A percentile compares a stretch with the other conserved stretches of the same genome.
These are phyloP conservation scores for Cercospora zeina DNA, from an alignment of 2,329 filamentous ascomycete genomes.

Conservation along the genomic window DNA sequence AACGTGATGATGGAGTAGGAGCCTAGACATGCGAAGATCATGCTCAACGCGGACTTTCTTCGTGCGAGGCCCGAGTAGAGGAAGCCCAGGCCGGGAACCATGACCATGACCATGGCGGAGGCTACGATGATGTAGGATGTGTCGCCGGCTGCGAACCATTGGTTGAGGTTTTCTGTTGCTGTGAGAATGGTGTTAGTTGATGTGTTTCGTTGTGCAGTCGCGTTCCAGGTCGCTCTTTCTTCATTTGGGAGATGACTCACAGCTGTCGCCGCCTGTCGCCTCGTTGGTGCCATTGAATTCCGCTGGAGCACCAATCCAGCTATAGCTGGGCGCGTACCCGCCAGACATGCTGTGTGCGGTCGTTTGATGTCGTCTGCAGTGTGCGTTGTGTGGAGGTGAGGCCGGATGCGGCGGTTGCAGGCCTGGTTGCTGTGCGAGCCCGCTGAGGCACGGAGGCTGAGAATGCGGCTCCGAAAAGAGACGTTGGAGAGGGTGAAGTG, in stretches of 20 bases:
- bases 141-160: constrained; percentile 91
- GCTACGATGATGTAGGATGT: constrained; percentile 89
- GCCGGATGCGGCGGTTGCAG: not conserved
- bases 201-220: not conserved
- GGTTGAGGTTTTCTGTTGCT: constrained; percentile 88
- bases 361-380: not conserved
- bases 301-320: constrained; percentile 49
- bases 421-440: constrained; percentile 9
- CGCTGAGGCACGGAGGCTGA: not conserved
- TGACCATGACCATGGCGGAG: constrained; percentile 90
- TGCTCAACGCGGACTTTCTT: constrained; percentile 91
- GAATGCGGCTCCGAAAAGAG: not conserved
- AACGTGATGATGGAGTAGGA: constrained; percentile 88
- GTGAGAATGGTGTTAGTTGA: constrained; percentile 24
- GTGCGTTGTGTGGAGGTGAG: not conserved
- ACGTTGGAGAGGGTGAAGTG: not conserved
- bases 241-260: constrained; percentile 59
- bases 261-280: constrained; percentile 71
- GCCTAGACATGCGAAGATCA: constrained; percentile 97
- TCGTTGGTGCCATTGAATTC: constrained; percentile 57
- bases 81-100: constrained; percentile 95
- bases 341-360: constrained; percentile 44
- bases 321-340: constrained; percentile 38
- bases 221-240: constrained; percentile 13
- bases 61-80: constrained; percentile 97